Evolutionary conservation across 2,329 filamentous ascomycete genomes (phyloP), one percentile per base, ranked within the genome.

Genomic region (Achaetomium macrosporum): DNA sequence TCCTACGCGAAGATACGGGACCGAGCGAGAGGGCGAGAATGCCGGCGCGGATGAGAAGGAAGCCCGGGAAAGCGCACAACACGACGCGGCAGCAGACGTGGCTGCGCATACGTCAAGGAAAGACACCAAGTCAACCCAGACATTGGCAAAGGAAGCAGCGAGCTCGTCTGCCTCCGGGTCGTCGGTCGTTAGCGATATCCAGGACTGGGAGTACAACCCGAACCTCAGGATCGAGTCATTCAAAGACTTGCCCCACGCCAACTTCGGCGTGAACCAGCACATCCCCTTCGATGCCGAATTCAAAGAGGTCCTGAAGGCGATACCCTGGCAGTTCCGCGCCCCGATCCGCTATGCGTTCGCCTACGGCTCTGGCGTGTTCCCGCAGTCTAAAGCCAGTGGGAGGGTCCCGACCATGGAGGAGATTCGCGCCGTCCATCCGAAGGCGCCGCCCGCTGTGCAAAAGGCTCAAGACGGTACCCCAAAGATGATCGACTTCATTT

Each of bases 401-500:
- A 70, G 72, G 55, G 69, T 73, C 56, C 73, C 84, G 47, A 74
- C 81, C 20, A 78, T 81, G 47, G 76, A 73, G 11, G 76, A 81
- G 52, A 73, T 82, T 59, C 76, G 70, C 54, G 82, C 84, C 17
- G 81, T 91, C 20, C 92, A 97, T 65, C 86, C 91, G 7, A 85
- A 90, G 56, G 85, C 92, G 1, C 89, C 90, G 1, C 76, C 83
- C 48, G 88, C 89, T 1, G 84, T 97, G 8, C 76, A 87, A 60
- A 88, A 90, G 61, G 88, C 90, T 60, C 92, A 97, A 69, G 85
- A 89, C 63, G 88, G 89, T 30, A 84, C 84, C 1, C 90, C 90
- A 12, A 96, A 96, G 73, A 95, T 97, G 85, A 95, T 99, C 59
- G 93, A 99, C 71, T 96, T 99, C 68, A 95, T 99, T 61, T 93